Conservation (phyloP, 495 filamentous ascomycete species). For the Tetracladium marchalianum region DNA sequence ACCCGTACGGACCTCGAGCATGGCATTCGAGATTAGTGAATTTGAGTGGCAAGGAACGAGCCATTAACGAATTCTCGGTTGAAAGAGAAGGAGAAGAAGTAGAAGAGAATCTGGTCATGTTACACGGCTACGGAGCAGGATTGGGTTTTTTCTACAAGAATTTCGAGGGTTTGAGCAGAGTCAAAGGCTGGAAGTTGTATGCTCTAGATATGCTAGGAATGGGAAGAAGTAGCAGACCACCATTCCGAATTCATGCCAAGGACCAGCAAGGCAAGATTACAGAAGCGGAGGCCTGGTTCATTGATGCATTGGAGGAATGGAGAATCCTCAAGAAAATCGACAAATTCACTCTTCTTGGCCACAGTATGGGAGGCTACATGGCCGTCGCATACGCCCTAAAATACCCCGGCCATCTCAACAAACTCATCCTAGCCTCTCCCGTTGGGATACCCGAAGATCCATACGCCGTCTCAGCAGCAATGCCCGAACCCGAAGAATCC, state of each 20-base stretch:
- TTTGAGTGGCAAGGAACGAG: constrained; percentile 74
- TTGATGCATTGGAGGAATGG: constrained; percentile 96
- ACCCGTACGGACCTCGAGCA: constrained; percentile 77
- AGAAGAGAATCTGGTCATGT: constrained; percentile 81
- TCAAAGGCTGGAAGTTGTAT: constrained; percentile 78
- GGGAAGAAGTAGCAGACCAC: constrained; percentile 78
- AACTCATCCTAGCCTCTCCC: constrained; percentile 87
- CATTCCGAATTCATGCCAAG: constrained; percentile 76
- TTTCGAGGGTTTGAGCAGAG: constrained; percentile 73
- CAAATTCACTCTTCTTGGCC: constrained; percentile 83
- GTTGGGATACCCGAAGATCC: constrained; percentile 95
- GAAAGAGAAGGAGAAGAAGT: constrained; percentile 69
- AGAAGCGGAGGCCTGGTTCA: constrained; percentile 92
- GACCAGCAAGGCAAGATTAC: constrained; percentile 70
- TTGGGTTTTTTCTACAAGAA: constrained; percentile 98
- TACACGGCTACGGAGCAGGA: constrained; percentile 94
- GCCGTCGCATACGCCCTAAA: constrained; percentile 91
- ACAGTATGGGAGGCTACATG: constrained; percentile 90
- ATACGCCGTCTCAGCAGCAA: constrained; percentile 70
- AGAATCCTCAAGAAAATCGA: constrained; percentile 79
- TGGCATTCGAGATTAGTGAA: constrained; percentile 82
- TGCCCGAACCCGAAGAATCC: constrained; percentile 67
- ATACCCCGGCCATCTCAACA: constrained; percentile 88
- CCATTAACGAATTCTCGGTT: constrained; percentile 86
- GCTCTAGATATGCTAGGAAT: constrained; percentile 90